A percentile compares a stretch with the other conserved stretches of the same genome.
Evolutionary conservation across 1,284 basidiomycete species (phyloP).

Genomic region (Stygiomarasmius scandens): DNA sequence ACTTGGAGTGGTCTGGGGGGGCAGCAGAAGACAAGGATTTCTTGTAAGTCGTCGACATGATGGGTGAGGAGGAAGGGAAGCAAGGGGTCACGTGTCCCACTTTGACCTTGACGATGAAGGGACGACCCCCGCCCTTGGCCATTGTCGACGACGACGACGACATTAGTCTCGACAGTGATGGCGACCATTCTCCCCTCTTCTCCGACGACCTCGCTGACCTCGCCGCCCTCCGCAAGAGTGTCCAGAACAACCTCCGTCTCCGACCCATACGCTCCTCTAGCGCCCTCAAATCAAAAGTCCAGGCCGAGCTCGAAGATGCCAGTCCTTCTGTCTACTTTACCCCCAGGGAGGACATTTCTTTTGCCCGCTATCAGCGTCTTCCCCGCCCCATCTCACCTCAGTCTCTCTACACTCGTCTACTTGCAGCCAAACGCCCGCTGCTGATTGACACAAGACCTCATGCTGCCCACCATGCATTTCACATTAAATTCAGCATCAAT

Average conservation of each 20-base stretch:
- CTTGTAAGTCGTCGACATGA: constrained; percentile 53
- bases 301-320: not conserved
- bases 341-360: constrained; percentile 14
- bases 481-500: constrained; percentile 72
- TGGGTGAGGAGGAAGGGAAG: constrained; percentile 1
- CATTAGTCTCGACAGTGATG: not conserved
- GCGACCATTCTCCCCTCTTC: not conserved
- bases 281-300: constrained; percentile 43
- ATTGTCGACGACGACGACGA: constrained; percentile 29
- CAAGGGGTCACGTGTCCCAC: not conserved
- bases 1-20: constrained; percentile 35
- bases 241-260: constrained; percentile 73
- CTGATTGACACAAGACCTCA: constrained; percentile 81
- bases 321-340: constrained; percentile 22
- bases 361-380: not conserved
- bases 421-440: constrained; percentile 57
- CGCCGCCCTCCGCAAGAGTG: constrained; percentile 63
- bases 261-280: constrained; percentile 68
- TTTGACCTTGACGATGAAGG: not conserved
- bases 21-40: constrained; percentile 43
- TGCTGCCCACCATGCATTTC: constrained; percentile 62
- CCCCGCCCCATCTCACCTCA: constrained; percentile 46
- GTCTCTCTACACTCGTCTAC: constrained; percentile 53
- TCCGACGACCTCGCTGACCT: constrained; percentile 52
- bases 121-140: not conserved